These are phyloP conservation scores for Madurella mycetomatis DNA, from an alignment of 2,329 filamentous ascomycete genomes.

Conservation along the genomic window DNA sequence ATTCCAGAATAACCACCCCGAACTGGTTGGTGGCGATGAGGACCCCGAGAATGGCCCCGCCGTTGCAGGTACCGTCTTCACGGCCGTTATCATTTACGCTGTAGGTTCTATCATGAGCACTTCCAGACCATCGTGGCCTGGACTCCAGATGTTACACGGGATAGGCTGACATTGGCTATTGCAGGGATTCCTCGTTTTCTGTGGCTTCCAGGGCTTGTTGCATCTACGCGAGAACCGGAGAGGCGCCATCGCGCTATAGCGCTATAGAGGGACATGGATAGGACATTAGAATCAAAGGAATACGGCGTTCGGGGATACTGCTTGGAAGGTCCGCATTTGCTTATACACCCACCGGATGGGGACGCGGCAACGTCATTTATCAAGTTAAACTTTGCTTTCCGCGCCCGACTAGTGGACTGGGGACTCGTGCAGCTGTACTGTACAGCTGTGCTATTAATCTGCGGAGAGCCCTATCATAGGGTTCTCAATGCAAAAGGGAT, in stretches of 20 bases:
- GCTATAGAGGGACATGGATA: constrained; percentile 18
- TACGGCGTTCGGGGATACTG: constrained; percentile 20
- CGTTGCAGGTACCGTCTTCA: constrained; percentile 81
- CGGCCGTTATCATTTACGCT: constrained; percentile 80
- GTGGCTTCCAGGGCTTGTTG: constrained; percentile 80
- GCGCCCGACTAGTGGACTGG: background rate
- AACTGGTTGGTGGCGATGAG: constrained; percentile 71
- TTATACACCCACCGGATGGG: background rate
- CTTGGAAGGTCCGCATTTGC: constrained; percentile 8
- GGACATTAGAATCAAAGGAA: constrained; percentile 10
- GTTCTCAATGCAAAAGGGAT: no score
- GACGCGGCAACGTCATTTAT: background rate
- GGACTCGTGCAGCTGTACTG: background rate
- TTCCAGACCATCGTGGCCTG: no score
- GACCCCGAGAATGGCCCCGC: constrained; percentile 69
- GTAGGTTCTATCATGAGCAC: constrained; percentile 52
- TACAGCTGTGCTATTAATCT: background rate
- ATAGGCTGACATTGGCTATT: constrained; percentile 12
- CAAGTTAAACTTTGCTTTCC: background rate
- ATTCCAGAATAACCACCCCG: constrained; percentile 76
- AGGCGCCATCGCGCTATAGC: constrained; percentile 43
- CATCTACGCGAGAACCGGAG: constrained; percentile 78
- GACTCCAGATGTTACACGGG: background rate
- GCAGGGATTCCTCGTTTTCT: constrained; percentile 87
- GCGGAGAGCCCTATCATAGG: no score